Evolutionary conservation across 78 protist species (phyloP).

Genomic region (Bodo saltans): DNA sequence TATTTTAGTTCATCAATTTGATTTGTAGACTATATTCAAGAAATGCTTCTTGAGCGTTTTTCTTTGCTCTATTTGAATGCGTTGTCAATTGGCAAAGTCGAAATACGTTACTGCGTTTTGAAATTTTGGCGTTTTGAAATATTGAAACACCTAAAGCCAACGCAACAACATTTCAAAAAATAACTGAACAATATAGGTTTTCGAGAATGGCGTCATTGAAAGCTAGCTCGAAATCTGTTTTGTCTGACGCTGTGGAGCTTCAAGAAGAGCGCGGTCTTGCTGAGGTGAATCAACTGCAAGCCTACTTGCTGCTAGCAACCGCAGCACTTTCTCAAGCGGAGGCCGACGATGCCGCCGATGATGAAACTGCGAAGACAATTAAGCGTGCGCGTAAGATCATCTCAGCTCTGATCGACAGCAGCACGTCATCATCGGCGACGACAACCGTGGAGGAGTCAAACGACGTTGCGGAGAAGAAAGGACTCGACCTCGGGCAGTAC

Average conservation of each 20-base stretch:
- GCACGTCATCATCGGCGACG: not conserved
- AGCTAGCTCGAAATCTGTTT: no score
- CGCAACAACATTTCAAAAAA: no score
- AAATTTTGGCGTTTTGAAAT: no score
- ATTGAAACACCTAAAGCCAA: no score
- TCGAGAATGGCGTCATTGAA: no score
- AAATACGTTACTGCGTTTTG: not conserved
- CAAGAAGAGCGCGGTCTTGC: no score
- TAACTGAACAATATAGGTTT: no score
- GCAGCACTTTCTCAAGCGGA: not conserved
- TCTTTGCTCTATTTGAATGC: not conserved
- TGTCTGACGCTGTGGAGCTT: no score
- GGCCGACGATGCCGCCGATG: not conserved
- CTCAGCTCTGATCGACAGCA: not conserved
- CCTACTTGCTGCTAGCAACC: not conserved
- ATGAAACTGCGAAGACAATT: not conserved
- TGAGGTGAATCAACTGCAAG: not conserved
- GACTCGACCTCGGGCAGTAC: conserved; percentile 1
- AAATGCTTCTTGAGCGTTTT: no score
- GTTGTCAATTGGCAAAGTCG: not conserved
- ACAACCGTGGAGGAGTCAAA: not conserved
- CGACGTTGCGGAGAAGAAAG: not conserved
- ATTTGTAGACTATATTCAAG: not conserved
- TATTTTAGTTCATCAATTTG: not conserved
- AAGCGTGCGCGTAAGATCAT: not conserved